phyloP scores from a whole-genome alignment of 345 rosid genomes.

The Hibiscus trionum region DNA sequence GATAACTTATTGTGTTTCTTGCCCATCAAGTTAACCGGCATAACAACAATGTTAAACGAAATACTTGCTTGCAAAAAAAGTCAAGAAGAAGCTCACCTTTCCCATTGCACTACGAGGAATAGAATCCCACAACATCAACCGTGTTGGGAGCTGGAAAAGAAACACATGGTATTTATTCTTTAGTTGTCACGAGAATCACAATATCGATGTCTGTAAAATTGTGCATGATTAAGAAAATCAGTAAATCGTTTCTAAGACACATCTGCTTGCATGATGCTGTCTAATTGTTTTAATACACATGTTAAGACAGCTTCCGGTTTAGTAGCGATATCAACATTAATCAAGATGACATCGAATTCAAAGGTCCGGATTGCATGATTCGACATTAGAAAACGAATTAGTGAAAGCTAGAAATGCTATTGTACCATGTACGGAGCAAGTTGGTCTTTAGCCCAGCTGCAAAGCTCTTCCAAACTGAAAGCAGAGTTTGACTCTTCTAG shows the following conservation, averaged over 20 bases:
- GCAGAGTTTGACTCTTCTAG: constrained; percentile 42
- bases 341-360: background rate
- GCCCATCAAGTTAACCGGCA: background rate
- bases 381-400: background rate
- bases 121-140: constrained; percentile 70
- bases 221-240: background rate
- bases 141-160: constrained; percentile 65
- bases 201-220: background rate
- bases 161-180: background rate
- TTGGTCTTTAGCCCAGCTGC: constrained; percentile 81
- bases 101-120: constrained; percentile 99
- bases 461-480: constrained; percentile 66
- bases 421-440: constrained; percentile 98
- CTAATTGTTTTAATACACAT: no score
- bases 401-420: background rate
- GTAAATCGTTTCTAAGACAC: background rate
- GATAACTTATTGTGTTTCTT: background rate
- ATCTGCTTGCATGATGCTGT: background rate
- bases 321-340: background rate
- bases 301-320: background rate
- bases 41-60: background rate
- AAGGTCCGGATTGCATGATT: background rate
- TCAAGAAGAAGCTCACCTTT: constrained; percentile 44
- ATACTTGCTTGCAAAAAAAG: background rate
- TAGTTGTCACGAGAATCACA: background rate